Conservation (phyloP, 139 green algal species). For the Desmodesmus armatus region DNA sequence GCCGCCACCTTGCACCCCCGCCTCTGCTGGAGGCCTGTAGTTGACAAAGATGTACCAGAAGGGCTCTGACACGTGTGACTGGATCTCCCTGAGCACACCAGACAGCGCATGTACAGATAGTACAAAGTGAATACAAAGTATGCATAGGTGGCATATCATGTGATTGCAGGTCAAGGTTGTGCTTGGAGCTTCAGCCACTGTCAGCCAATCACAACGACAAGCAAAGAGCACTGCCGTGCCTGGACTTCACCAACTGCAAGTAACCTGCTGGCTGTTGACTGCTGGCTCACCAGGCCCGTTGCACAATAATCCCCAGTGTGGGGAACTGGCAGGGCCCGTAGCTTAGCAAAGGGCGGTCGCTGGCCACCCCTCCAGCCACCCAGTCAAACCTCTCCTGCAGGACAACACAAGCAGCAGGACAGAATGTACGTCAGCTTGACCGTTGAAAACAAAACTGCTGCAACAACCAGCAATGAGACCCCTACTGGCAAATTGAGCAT, state of each 20-base stretch:
- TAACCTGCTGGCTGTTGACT: not conserved
- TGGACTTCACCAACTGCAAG: too few species aligned
- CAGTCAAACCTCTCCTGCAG: slow-evolving; percentile 85
- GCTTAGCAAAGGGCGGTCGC: slow-evolving; percentile 73
- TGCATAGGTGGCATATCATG: too few species aligned
- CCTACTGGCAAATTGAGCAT: too few species aligned
- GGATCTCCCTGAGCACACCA: slow-evolving; percentile 92
- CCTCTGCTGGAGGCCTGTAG: slow-evolving; percentile 39
- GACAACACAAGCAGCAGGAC: not conserved
- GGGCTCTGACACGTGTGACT: slow-evolving; percentile 90
- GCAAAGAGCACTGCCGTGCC: too few species aligned
- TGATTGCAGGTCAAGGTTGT: too few species aligned
- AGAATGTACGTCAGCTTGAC: too few species aligned
- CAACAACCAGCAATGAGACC: too few species aligned
- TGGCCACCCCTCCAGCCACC: slow-evolving; percentile 44
- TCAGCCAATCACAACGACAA: too few species aligned
- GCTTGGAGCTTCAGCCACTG: too few species aligned
- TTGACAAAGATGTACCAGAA: slow-evolving; percentile 91
- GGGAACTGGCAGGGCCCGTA: slow-evolving; percentile 99
- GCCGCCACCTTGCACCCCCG: not conserved
- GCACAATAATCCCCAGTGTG: slow-evolving; percentile 97
- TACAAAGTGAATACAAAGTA: too few species aligned
- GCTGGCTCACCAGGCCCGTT: slow-evolving; percentile 90
- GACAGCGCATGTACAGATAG: too few species aligned
- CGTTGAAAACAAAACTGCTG: too few species aligned